These are phyloP conservation scores for Beverwykella pulmonaria DNA, from an alignment of 495 filamentous ascomycete genomes.

Conservation along the genomic window DNA sequence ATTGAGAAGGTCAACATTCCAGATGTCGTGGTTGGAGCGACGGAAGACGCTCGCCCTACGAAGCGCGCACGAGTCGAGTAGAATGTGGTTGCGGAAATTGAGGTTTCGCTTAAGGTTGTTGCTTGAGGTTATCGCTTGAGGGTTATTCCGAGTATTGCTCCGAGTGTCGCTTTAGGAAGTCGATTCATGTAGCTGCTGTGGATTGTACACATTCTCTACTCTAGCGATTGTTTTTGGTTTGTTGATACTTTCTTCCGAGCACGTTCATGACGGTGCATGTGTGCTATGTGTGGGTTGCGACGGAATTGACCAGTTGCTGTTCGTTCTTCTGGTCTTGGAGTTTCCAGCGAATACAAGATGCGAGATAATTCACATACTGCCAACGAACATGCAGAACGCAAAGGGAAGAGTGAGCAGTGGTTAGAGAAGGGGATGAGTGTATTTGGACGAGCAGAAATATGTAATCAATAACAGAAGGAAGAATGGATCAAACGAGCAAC, in stretches of 20 bases:
- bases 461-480: constrained; percentile 9
- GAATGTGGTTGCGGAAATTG: background rate
- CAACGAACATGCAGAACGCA: constrained; percentile 5
- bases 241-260: constrained; percentile 12
- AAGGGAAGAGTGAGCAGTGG: background rate
- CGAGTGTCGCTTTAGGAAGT: background rate
- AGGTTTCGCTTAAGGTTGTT: background rate
- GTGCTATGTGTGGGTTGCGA: background rate
- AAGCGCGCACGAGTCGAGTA: constrained; percentile 32
- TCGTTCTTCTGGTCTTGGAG: background rate
- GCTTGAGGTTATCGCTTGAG: too few species aligned
- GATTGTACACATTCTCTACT: background rate
- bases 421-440: constrained; percentile 20
- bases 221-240: background rate
- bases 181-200: constrained; percentile 4
- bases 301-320: background rate
- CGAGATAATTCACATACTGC: constrained; percentile 8
- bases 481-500: background rate
- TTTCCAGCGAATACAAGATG: background rate
- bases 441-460: constrained; percentile 16
- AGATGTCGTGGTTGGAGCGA: constrained; percentile 34
- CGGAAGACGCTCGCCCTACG: constrained; percentile 19
- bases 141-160: background rate
- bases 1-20: constrained; percentile 48
- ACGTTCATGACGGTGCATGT: background rate